Evolutionary conservation across 495 filamentous ascomycete species (phyloP), one percentile per base, ranked within the genome.

Genomic region (Xylaria intraflava): DNA sequence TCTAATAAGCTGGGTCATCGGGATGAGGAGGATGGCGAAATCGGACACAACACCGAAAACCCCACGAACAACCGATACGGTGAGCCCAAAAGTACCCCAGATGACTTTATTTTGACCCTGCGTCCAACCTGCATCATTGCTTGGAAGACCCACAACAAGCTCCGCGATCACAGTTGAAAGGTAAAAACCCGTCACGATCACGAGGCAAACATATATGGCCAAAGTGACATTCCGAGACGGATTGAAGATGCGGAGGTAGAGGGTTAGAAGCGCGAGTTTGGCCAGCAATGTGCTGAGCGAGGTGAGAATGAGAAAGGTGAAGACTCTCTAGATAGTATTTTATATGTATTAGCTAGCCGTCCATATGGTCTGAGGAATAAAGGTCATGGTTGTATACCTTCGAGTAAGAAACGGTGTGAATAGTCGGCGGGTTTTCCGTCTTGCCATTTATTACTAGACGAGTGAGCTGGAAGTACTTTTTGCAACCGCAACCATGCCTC

Each of bases 31-130:
- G 22, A 65, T 36, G 30, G 53, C 52, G 1, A 62, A 35, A 47
- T 65, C 62, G 36, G 55, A 53, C 14, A 62, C 22, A 24, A 59
- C 39, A 24, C 51, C 56, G 27, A 65, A 53, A 10, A 53, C 31
- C 16, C 46, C 49, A 29, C 42, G 47, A 23, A 39, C 31, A 30
- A 26, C 24, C 19, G 24, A n/a, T 19, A 55, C 6, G 19, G 20
- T 17, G 29, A 38, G 33, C 36, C 17, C 30, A 19, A 31, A 14
- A 8, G 57, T 11, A n/a, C 49, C 48, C 14, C 20, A 54, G 16
- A 30, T 42, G 41, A 29, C n/a, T n/a, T n/a, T n/a, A n/a, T n/a
- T 22, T 48, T 40, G 57, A 3, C 11, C 55, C 46, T 24, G n/a
- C 16, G 12, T 40, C 31, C 27, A 54, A 55, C 16, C n/a, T 38